Base-by-base conservation (phyloP, 805 yeast genomes). In the Ogataea nakhonphanomensis region DNA sequence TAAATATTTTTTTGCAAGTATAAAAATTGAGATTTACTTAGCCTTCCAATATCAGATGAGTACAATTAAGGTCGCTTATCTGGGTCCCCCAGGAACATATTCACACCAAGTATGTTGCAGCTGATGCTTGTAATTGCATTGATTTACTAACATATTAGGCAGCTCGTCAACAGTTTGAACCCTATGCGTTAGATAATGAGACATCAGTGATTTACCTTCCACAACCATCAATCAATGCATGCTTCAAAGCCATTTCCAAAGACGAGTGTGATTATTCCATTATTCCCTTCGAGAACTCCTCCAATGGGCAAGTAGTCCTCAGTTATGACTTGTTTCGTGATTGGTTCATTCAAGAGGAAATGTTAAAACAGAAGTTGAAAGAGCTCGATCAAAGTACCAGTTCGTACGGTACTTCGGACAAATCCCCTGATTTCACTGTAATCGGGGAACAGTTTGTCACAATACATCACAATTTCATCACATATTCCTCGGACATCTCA, bases 21-120 rank as follows among this genome's bases (percentile, higher is more conserved):
- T 14, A 27, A 27, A 28, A 29, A 25, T 28, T 26, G 25, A 27
- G n/a, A 14, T 22, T 20, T 12, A 9, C 20, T 17, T 17, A 17
- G 20, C 20, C 20, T 17, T 17, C 20, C 20, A 4, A 17, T 9
- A 26, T 10, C 24, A 20, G 22, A 51, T 50, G 55, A 39, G 38
- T 12, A 37, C 35, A 5, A 46, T 66, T 15, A 77, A 67, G 50
- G 81, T 84, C 3, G 88, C 86, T 3, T 91, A 77, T 54, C 64
- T 91, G 37, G 99, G 98, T 0, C 99, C 99, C 0, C 69, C 69
- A 36, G 97, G 97, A 2, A 91, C 97, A 1, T 93, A 88, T 62
- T 85, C 98, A 2, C 95, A 91, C 53, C 95, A 89, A 64, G 93
- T 72, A 65, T 37, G 61, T 51, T 1, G 10, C 3, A 21, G 13